These are phyloP conservation scores for Fraxinus greggii DNA, from an alignment of 305 asterid genomes.

Conservation along the genomic window DNA sequence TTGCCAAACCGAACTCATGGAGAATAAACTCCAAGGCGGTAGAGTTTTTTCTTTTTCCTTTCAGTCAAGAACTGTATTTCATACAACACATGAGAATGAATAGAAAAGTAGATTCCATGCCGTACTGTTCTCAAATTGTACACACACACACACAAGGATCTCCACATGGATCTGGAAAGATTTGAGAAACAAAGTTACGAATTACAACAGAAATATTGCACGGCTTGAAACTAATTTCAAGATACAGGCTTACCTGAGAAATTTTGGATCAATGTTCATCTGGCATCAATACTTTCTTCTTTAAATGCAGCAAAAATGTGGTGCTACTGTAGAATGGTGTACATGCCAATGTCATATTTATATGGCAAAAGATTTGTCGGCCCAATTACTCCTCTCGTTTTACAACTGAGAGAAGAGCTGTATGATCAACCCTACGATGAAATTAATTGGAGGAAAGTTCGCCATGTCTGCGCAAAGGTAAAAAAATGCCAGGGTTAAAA, in stretches of 20 bases:
- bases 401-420: conserved; percentile 68
- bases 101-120: neutral
- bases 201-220: neutral
- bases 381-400: conserved; percentile 71
- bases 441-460: conserved; percentile 65
- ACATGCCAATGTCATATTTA: conserved; percentile 93
- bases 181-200: neutral
- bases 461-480: conserved; percentile 85
- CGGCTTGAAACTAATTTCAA: neutral
- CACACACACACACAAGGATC: neutral
- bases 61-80: neutral
- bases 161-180: neutral
- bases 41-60: neutral
- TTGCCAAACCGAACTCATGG: neutral
- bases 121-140: neutral
- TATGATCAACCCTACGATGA: conserved; percentile 58
- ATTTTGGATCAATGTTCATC: neutral
- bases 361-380: conserved; percentile 86
- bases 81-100: neutral
- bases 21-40: neutral
- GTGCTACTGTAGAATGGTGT: conserved; percentile 84
- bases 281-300: neutral
- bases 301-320: conserved; percentile 76
- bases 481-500: neutral
- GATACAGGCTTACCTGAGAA: neutral